These are phyloP conservation scores for Phytophthora sansomeana DNA, from an alignment of 352 stramenopile species.

Conservation along the genomic window DNA sequence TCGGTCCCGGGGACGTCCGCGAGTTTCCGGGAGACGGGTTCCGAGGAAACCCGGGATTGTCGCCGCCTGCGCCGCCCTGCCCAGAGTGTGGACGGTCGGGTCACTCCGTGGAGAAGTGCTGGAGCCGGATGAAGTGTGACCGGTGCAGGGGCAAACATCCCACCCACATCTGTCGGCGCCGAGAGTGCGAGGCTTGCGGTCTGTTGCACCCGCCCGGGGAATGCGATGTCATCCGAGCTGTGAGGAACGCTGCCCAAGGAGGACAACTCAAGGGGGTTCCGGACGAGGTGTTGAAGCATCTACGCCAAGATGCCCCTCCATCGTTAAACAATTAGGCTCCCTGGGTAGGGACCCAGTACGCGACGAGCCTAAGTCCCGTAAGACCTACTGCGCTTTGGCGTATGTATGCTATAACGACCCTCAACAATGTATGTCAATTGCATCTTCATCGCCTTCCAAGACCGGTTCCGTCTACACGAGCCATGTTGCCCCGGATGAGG, in stretches of 20 bases:
- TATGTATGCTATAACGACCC: too few species aligned
- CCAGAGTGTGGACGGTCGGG: neutral
- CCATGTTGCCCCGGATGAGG: conserved; percentile 1
- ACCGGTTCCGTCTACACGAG: conserved; percentile 4
- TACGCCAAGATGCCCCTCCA: neutral
- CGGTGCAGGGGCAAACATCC: conserved; percentile 7
- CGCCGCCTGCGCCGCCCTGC: neutral
- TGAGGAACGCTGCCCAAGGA: neutral
- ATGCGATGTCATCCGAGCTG: too few species aligned
- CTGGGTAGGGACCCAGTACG: conserved; percentile 18
- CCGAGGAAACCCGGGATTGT: neutral
- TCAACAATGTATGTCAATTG: too few species aligned
- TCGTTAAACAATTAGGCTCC: conserved; percentile 30
- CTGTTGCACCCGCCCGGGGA: neutral
- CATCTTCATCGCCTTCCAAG: too few species aligned
- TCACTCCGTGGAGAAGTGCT: neutral
- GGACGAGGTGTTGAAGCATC: neutral
- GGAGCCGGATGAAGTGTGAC: conserved; percentile 4
- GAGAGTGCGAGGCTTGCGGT: neutral
- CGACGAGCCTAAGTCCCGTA: too few species aligned
- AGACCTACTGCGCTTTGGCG: too few species aligned
- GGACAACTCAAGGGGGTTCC: neutral
- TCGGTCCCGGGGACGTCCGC: neutral
- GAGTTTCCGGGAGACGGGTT: neutral
- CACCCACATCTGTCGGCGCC: neutral